These are phyloP conservation scores for Circinella minor DNA, from an alignment of 371 early-diverging fungal genomes.

Conservation along the genomic window DNA sequence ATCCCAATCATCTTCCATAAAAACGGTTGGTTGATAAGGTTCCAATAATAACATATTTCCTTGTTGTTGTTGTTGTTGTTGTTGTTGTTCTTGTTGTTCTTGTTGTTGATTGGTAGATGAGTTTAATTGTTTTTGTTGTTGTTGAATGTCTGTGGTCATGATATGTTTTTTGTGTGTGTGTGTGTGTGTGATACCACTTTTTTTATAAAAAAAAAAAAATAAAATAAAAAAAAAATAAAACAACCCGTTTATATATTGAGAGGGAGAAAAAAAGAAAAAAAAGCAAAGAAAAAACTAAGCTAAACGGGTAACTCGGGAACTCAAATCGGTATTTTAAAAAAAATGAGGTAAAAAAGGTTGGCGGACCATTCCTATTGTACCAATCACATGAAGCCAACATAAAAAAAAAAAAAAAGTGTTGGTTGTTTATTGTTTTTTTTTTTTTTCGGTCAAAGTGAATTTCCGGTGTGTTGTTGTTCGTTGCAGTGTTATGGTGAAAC, in stretches of 20 bases:
- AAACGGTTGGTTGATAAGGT: slow-evolving; percentile 9
- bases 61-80: background rate
- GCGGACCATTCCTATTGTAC: background rate
- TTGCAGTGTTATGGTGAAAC: background rate
- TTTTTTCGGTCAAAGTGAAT: slow-evolving; percentile 7
- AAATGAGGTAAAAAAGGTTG: background rate
- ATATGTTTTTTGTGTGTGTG: background rate
- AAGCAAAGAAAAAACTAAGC: background rate
- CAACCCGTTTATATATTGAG: no score
- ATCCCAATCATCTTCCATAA: slow-evolving; percentile 17
- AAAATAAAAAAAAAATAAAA: no score
- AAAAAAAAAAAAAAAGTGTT: no score
- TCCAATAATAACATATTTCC: slow-evolving; percentile 4
- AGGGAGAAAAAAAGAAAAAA: background rate
- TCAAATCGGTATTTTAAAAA: background rate
- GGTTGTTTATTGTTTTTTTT: background rate
- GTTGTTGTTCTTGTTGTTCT: background rate
- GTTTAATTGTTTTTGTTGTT: background rate
- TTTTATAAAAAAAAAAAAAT: no score
- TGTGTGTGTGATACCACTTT: no score
- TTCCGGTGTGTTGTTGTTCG: background rate
- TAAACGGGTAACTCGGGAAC: background rate
- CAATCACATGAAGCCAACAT: background rate
- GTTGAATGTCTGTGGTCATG: background rate
- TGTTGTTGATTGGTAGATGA: background rate